Evolutionary conservation across 1,284 basidiomycete genomes (phyloP).

Genomic region (Ganoderma lingzhi): DNA sequence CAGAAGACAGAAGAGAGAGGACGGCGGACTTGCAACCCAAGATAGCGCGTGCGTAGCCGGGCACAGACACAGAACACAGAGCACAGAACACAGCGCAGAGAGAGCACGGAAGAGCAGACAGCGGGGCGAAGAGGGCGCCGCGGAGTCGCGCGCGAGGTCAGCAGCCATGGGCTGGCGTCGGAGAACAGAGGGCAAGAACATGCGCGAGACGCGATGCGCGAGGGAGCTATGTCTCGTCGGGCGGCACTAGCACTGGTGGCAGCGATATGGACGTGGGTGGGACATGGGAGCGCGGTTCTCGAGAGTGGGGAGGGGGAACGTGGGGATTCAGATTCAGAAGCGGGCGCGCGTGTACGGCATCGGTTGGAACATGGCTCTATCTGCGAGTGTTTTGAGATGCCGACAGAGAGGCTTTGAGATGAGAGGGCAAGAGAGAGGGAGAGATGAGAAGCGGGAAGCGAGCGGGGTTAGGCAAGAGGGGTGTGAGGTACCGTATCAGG

Average conservation of each 20-base stretch:
- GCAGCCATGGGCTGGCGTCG: not conserved
- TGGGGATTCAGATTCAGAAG: not conserved
- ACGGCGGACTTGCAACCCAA: not conserved
- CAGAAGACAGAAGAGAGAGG: not conserved
- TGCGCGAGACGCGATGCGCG: not conserved
- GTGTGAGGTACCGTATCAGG: not conserved
- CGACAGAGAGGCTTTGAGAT: not conserved
- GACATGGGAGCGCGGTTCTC: not conserved
- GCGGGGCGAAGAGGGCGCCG: not conserved
- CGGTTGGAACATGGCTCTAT: constrained; percentile 5
- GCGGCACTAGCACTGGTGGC: not conserved
- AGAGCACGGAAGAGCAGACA: not conserved
- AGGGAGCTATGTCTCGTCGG: not conserved
- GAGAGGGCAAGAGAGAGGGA: no score
- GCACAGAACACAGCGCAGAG: not conserved
- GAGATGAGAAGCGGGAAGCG: not conserved
- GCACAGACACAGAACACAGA: not conserved
- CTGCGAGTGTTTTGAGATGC: constrained; percentile 1
- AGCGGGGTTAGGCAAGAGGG: not conserved
- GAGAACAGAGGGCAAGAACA: not conserved
- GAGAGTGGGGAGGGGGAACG: not conserved
- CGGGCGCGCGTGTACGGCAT: not conserved
- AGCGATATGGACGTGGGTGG: not conserved
- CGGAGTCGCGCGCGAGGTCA: constrained; percentile 2
- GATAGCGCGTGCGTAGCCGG: not conserved